A percentile compares a stretch with the other conserved stretches of the same genome.
These are phyloP conservation scores for Saitozyma sp. DNA, from an alignment of 768 basidiomycete genomes.

Conservation along the genomic window DNA sequence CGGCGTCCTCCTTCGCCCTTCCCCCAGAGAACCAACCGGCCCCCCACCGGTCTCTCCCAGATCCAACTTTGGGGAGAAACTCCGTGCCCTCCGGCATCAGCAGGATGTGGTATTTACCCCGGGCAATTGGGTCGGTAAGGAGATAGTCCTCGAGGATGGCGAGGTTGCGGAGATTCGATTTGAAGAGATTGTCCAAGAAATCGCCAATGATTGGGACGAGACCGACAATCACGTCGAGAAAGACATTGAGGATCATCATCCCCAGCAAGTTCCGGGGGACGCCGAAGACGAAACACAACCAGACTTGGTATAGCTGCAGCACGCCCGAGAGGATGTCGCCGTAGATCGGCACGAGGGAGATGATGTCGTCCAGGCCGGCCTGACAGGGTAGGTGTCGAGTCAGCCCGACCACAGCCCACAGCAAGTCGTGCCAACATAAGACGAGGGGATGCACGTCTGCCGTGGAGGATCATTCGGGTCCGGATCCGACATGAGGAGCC, in stretches of 20 bases:
- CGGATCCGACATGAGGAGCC: too few species aligned
- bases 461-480: too few species aligned
- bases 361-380: slow-evolving; percentile 51
- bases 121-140: slow-evolving; percentile 17
- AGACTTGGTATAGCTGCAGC: slow-evolving; percentile 51
- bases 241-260: slow-evolving; percentile 48
- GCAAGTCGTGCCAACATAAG: too few species aligned
- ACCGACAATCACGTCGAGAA: slow-evolving; percentile 47
- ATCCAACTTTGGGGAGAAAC: slow-evolving; percentile 27
- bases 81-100: slow-evolving; percentile 49
- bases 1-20: slow-evolving; percentile 20
- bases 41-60: slow-evolving; percentile 15
- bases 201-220: slow-evolving; percentile 51
- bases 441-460: too few species aligned
- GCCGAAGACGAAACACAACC: slow-evolving; percentile 48
- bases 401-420: background rate
- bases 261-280: slow-evolving; percentile 32
- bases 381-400: slow-evolving; percentile 7
- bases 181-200: slow-evolving; percentile 52
- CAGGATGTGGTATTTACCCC: slow-evolving; percentile 43
- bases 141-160: slow-evolving; percentile 45
- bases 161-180: slow-evolving; percentile 50
- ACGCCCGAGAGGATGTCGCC: slow-evolving; percentile 49
- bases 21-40: slow-evolving; percentile 27
- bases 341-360: slow-evolving; percentile 49